phyloP scores from a whole-genome alignment of 2,329 filamentous ascomycete genomes.

The Canariomyces notabilis region DNA sequence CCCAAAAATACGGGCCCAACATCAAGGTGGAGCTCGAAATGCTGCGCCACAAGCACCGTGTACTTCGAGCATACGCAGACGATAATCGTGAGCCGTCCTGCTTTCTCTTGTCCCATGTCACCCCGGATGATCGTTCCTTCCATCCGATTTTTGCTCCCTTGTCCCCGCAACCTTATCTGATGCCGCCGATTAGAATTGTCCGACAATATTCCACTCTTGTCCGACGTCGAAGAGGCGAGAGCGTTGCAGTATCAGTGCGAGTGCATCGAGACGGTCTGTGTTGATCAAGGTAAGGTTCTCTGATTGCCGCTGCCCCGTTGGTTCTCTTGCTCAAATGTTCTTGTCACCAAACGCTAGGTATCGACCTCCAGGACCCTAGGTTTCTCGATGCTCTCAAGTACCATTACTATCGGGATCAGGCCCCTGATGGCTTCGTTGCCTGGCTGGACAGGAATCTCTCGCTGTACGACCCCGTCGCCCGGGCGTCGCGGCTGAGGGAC shows the following conservation, averaged over 20 bases:
- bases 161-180: slow-evolving; percentile 19
- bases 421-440: slow-evolving; percentile 43
- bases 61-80: slow-evolving; percentile 44
- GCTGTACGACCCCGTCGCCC: slow-evolving; percentile 44
- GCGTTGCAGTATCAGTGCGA: slow-evolving; percentile 55
- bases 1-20: slow-evolving; percentile 44
- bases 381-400: slow-evolving; percentile 36
- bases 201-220: slow-evolving; percentile 41
- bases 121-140: slow-evolving; percentile 6
- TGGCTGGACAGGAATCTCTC: slow-evolving; percentile 52
- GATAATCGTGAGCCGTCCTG: slow-evolving; percentile 42
- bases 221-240: slow-evolving; percentile 53
- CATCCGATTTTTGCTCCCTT: slow-evolving; percentile 6
- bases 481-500: slow-evolving; percentile 36
- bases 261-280: slow-evolving; percentile 49
- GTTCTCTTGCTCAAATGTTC: no score
- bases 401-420: slow-evolving; percentile 34
- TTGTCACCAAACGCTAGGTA: slow-evolving; percentile 29
- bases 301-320: no score
- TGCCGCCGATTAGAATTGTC: slow-evolving; percentile 32
- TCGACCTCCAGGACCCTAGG: slow-evolving; percentile 39
- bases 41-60: slow-evolving; percentile 50
- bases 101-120: slow-evolving; percentile 2
- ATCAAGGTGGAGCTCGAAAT: slow-evolving; percentile 47
- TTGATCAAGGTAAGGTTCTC: slow-evolving; percentile 46